Evolutionary conservation across 129 eudicot species (phyloP).

Genomic region (Tagetes erecta): DNA sequence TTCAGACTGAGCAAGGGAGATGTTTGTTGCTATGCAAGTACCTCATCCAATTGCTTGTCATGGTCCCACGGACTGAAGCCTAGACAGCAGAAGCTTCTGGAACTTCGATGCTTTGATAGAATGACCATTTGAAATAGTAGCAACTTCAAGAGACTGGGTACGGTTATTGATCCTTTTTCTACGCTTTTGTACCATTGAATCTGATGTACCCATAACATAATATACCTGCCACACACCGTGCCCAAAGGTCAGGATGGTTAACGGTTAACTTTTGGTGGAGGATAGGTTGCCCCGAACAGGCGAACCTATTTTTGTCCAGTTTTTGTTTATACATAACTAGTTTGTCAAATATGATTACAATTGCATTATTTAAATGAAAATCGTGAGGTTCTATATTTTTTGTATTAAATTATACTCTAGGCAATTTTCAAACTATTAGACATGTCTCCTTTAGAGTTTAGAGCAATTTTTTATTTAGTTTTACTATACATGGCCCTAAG

Average conservation of each 20-base stretch:
- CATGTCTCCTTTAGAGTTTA: not conserved
- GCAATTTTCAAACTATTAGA: not conserved
- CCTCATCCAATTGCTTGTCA: constrained; percentile 29
- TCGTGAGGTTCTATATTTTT: not conserved
- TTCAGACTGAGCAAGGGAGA: constrained; percentile 1
- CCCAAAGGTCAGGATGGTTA: constrained; percentile 15
- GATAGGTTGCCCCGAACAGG: not conserved
- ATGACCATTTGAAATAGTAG: constrained; percentile 38
- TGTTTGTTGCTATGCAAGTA: constrained; percentile 8
- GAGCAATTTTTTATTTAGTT: no score
- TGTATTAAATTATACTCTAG: not conserved
- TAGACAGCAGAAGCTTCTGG: constrained; percentile 35
- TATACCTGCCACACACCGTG: constrained; percentile 52
- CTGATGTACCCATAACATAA: constrained; percentile 83
- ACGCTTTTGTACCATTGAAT: constrained; percentile 53
- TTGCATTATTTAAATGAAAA: not conserved
- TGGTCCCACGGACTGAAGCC: constrained; percentile 31
- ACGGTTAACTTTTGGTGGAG: not conserved
- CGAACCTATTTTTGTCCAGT: not conserved
- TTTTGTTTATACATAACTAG: not conserved
- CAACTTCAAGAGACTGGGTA: constrained; percentile 35
- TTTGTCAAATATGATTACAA: not conserved
- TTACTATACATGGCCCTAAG: no score
- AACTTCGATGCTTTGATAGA: constrained; percentile 30
- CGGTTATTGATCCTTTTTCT: constrained; percentile 49